Base-by-base conservation (phyloP, 805 yeast genomes). In the Candida koratica region DNA sequence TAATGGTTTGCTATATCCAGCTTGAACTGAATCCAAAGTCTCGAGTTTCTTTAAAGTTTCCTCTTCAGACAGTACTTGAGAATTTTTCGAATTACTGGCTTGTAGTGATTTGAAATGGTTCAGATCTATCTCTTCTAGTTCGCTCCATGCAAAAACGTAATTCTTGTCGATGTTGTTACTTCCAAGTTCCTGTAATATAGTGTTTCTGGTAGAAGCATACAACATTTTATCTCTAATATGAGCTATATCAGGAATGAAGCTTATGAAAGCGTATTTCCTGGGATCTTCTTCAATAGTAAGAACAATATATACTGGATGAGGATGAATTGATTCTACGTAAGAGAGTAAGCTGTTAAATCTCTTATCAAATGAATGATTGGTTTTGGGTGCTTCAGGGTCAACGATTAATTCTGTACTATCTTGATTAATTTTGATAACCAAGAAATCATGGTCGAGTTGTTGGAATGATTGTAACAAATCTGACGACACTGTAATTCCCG, bases 141-240 rank as follows among this genome's bases (percentile, higher is more conserved):
- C 77, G 27, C 83, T 79, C 60, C 81, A 66, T 6, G 81, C 52
- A 32, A 70, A 62, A 2, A 52, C 40, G 34, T 58, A 48, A 25
- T 43, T 49, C 37, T 72, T 70, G 25, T 64, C 52, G 56, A 80
- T 74, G 36, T 63, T 60, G 38, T 70, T 72, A 4, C 73, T 72
- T 6, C 96, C 96, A 25, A 90, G 67, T 43, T 82, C 81, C 47
- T 84, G 77, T 38, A 84, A 61, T 24, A 93, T 59, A 1, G 93
- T 77, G 55, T 77, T 82, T 43, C 86, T 86, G 8, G 94, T 80
- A 2, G 96, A 85, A 4, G 97, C 97, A 56, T 89, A 93, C 32
- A 93, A 68, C 97, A 93, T 93, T 57, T 90, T 93, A 38, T 74
- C 71, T 39, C 88, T 74, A 25, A 90, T 89, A 2, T 81, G 78